phyloP scores from a whole-genome alignment of 2,329 filamentous ascomycete genomes.

The Chrysoporthe puriensis region DNA sequence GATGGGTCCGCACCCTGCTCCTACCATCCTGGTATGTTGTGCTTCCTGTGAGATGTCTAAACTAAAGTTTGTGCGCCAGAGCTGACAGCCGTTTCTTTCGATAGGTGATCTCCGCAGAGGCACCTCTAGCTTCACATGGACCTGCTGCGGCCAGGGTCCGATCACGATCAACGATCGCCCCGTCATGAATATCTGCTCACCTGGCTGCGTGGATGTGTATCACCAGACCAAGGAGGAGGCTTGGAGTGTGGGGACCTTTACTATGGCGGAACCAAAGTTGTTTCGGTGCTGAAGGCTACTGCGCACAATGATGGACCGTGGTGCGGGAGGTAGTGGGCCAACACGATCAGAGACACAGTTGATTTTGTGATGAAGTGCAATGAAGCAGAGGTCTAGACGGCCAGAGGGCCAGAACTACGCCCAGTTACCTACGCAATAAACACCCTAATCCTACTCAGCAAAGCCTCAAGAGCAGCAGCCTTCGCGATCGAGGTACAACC shows the following conservation, averaged over 20 bases:
- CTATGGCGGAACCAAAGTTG: neutral
- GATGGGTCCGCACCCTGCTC: constrained; percentile 1
- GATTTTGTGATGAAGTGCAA: too few relatives aligned
- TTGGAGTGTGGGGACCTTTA: neutral
- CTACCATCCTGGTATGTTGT: constrained; percentile 1
- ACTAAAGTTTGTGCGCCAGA: too few relatives aligned
- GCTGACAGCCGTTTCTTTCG: neutral
- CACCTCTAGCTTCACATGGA: neutral
- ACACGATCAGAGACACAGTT: too few relatives aligned
- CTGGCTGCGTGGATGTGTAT: neutral
- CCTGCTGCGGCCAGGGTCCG: constrained; percentile 3
- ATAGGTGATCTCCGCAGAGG: neutral
- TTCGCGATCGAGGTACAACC: too few relatives aligned
- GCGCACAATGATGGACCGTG: neutral
- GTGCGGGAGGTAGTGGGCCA: too few relatives aligned
- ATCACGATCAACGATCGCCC: neutral
- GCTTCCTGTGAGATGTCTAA: neutral
- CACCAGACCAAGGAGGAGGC: neutral
- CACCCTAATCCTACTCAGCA: too few relatives aligned
- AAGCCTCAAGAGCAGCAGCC: too few relatives aligned
- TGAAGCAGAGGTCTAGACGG: too few relatives aligned
- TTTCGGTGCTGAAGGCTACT: neutral
- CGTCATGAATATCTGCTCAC: neutral
- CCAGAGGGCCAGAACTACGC: too few relatives aligned
- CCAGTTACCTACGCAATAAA: too few relatives aligned